phyloP scores from a whole-genome alignment of 768 basidiomycete species.

The Pleurotus tuber-regium region DNA sequence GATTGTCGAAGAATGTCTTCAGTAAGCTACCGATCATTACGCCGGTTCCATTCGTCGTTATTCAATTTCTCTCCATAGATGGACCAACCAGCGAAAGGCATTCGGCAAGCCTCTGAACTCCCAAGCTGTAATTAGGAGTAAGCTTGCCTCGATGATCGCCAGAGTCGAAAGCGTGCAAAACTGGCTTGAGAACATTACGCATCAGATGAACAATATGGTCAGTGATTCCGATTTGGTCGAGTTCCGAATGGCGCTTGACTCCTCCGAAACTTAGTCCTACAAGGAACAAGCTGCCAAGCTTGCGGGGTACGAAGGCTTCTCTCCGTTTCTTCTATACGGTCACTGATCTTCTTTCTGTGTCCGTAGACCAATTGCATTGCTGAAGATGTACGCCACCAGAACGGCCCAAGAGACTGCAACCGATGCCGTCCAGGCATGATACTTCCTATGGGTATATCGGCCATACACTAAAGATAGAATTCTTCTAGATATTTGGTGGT shows the following conservation, averaged over 20 bases:
- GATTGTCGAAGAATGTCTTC: constrained; percentile 50
- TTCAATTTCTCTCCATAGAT: constrained; percentile 40
- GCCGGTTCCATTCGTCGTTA: background rate
- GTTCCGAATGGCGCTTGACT: background rate
- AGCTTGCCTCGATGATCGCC: constrained; percentile 80
- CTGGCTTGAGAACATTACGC: constrained; percentile 83
- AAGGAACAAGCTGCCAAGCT: constrained; percentile 74
- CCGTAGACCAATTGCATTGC: constrained; percentile 59
- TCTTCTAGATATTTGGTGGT: constrained; percentile 70
- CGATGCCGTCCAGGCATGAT: constrained; percentile 61
- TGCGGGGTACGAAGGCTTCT: constrained; percentile 52
- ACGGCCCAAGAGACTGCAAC: constrained; percentile 64
- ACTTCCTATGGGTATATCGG: background rate
- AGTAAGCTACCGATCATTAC: constrained; percentile 31
- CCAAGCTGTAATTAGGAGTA: constrained; percentile 85
- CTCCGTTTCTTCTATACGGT: constrained; percentile 1
- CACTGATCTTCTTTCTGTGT: background rate
- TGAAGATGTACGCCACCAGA: constrained; percentile 68
- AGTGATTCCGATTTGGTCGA: background rate
- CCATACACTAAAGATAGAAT: constrained; percentile 4
- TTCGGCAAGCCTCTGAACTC: constrained; percentile 86
- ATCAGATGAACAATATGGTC: constrained; percentile 87
- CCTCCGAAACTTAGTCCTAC: constrained; percentile 43
- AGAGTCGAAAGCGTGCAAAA: constrained; percentile 65
- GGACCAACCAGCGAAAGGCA: constrained; percentile 84